A percentile compares a stretch with the other conserved stretches of the same genome.
Evolutionary conservation across 352 stramenopile genomes (phyloP).

Genomic region (Pythium folliculosum): DNA sequence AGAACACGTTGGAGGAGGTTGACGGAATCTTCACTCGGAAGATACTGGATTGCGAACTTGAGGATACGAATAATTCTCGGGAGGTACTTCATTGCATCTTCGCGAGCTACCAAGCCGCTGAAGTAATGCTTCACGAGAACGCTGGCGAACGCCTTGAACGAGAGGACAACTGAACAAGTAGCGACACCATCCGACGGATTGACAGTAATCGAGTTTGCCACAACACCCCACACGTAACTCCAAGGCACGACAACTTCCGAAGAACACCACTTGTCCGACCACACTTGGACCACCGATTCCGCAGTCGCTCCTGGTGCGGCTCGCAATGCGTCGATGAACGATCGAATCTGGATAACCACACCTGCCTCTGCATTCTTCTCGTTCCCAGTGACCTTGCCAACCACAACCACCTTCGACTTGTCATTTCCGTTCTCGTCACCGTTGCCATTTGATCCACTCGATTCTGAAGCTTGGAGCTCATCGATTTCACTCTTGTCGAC

Average conservation of each 20-base stretch:
- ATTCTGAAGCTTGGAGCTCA: conserved; percentile 9
- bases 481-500: conserved; percentile 30
- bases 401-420: conserved; percentile 9
- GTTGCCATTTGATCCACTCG: not conserved
- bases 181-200: not conserved
- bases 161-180: not conserved
- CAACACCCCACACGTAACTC: conserved; percentile 45
- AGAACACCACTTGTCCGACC: conserved; percentile 46
- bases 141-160: conserved; percentile 17
- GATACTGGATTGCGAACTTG: conserved; percentile 1
- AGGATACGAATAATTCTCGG: conserved; percentile 11
- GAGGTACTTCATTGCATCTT: conserved; percentile 6
- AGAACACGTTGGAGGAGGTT: conserved; percentile 9
- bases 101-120: not conserved
- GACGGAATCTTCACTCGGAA: not conserved
- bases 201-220: conserved; percentile 7
- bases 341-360: conserved; percentile 27
- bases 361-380: conserved; percentile 31
- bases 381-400: conserved; percentile 15
- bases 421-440: conserved; percentile 5
- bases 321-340: conserved; percentile 24
- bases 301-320: conserved; percentile 3
- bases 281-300: conserved; percentile 44
- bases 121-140: conserved; percentile 16
- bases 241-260: conserved; percentile 34